A percentile compares a stretch with the other conserved stretches of the same genome.
These are phyloP conservation scores for Croton setiger DNA, from an alignment of 441 rosid genomes.

Conservation along the genomic window DNA sequence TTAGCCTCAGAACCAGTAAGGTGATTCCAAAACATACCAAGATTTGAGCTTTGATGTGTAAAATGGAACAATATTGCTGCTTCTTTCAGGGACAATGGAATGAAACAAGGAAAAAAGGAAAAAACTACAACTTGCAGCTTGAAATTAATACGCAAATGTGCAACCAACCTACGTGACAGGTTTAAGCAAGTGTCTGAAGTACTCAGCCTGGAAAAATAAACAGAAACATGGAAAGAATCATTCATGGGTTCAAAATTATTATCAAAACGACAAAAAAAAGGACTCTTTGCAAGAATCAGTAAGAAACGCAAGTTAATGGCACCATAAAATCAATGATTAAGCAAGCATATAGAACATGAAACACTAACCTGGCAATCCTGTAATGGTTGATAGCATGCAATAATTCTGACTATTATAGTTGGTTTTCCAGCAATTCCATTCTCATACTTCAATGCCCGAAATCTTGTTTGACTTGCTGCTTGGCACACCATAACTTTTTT, in stretches of 20 bases:
- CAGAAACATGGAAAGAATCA: slow-evolving; percentile 8
- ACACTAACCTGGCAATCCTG: slow-evolving; percentile 85
- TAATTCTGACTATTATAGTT: slow-evolving; percentile 74
- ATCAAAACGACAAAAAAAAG: neutral
- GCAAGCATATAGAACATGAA: neutral
- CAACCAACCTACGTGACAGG: slow-evolving; percentile 73
- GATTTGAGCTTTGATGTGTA: slow-evolving; percentile 28
- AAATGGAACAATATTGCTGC: slow-evolving; percentile 29
- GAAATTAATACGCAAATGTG: slow-evolving; percentile 23
- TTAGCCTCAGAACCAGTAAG: slow-evolving; percentile 15
- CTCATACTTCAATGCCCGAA: slow-evolving; percentile 80
- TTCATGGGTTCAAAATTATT: neutral
- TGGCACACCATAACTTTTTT: slow-evolving; percentile 94
- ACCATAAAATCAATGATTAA: neutral
- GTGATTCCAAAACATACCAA: slow-evolving; percentile 33
- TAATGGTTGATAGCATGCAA: slow-evolving; percentile 91
- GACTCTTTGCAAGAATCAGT: neutral
- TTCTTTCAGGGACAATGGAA: slow-evolving; percentile 30
- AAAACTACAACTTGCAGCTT: slow-evolving; percentile 34
- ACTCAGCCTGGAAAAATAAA: slow-evolving; percentile 59
- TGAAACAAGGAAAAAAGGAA: slow-evolving; percentile 19
- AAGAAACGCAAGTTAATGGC: neutral
- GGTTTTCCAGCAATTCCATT: slow-evolving; percentile 71
- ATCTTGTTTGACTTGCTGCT: slow-evolving; percentile 87
- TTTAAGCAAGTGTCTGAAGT: slow-evolving; percentile 81